Base-by-base conservation (phyloP, 768 basidiomycete species). In the Dacryopinax primogenitus region DNA sequence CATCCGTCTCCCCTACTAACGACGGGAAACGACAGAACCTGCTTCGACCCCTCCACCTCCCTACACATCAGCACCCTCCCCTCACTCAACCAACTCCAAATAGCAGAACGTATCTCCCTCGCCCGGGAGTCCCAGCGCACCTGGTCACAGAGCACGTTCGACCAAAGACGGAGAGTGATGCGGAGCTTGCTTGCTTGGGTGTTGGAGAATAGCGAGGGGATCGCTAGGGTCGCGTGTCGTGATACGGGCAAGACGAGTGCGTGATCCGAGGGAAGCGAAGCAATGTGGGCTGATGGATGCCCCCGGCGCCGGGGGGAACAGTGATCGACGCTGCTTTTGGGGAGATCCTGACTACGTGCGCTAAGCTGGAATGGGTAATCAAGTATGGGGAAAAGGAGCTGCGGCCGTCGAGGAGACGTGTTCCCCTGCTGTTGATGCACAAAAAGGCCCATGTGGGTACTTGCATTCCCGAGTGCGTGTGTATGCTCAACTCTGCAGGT, bases 191-290 rank as follows among this genome's bases (percentile, higher is more conserved):
- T 92, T 72, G 89, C 88, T 68, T 99, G 95, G 95, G 79, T 95
- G 3, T 85, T 97, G 34, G 86, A 88, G 68, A 93, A 98, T 71
- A 89, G 93, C 77, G 88, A 92, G 63, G 76, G 78, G 26, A 90
- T 92, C 68, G 91, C 91, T 33, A 80, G 86, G 41, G 88, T 95
- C 30, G 91, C 91, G 26, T 92, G 90, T 72, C 80, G 95, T 33
- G 95, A 99, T 74, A 92, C 92, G 0, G 95, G 95, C 41, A 99
- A 98, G 81, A 97, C 94, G 30, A 77, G 90, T 90, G 70, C 74
- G 88, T 36, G 16, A 6, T 51, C 39, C 47, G 39, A 41, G 28
- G 41, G 41, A 30, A 0, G 26, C 2, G 61, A 32, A 13, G 13
- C 9, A 18, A 21, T 30, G 23, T 13, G 26, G 26, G 58, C 65